Evolutionary conservation across 257 asterid genomes (phyloP), one percentile per base, ranked within the genome.

Genomic region (Nicotiana benthamiana): DNA sequence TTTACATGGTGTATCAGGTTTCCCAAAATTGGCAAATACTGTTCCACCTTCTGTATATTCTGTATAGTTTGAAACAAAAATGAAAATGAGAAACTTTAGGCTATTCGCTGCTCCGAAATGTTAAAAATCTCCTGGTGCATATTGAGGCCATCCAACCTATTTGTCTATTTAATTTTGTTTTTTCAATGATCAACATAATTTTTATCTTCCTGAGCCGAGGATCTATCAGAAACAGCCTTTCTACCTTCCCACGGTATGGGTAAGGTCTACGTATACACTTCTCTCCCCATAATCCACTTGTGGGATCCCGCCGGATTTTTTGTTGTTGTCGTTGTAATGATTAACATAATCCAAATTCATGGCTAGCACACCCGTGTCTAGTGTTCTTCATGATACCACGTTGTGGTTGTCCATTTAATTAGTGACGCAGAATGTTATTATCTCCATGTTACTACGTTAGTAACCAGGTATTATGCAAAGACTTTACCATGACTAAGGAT

Each of bases 11-110:
- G 80, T 59, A 86, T 82, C 20, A 92, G 84, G 89, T 89, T 91
- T 80, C 86, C 92, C 64, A 93, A 74, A 36, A 90, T 48, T 64
- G 96, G 93, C 82, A 93, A 85, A 81, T 91, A 93, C 20, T 36
- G 61, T 85, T 93, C 97, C 90, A 93, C 56, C 86, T 89, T 91
- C 80, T 88, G 92, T 75, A 91, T 85, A 76, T 88, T 92, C 97
- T 92, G 86, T 9, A 79, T 79, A n/a, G 65, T 9, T 77, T 12
- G 20, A 48, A 80, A 36, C 32, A 43, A 72, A 17, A 75, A 64
- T 17, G 64, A 46, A 43, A 54, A 82, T 34, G 34, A 77, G 13
- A 13, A 24, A 72, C 22, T 46, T 48, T 24, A 46, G 6, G 26
- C 40, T 46, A n/a, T 13, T 40, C 24, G 30, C 0, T 72, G 24